Evolutionary conservation across 2,329 filamentous ascomycete genomes (phyloP).

Genomic region (Arthroderma sp.): DNA sequence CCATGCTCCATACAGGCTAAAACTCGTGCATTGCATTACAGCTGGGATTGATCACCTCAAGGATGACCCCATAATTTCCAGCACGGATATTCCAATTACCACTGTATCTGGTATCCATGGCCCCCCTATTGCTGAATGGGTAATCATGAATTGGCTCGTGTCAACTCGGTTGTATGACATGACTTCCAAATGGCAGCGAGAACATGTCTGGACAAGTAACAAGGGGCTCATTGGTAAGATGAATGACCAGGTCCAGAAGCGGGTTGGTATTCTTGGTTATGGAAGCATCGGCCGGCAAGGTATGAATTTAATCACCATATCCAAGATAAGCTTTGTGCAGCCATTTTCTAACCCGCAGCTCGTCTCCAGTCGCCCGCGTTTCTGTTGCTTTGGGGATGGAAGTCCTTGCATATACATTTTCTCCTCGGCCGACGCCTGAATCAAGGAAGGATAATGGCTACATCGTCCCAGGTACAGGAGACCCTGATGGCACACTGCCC

Average conservation of each 20-base stretch:
- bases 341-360: background rate
- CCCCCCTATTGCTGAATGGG: slow-evolving; percentile 55
- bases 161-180: slow-evolving; percentile 41
- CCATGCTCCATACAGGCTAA: slow-evolving; percentile 18
- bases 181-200: slow-evolving; percentile 46
- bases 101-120: slow-evolving; percentile 46
- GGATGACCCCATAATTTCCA: slow-evolving; percentile 40
- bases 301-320: slow-evolving; percentile 18
- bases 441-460: slow-evolving; percentile 52
- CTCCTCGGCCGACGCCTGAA: slow-evolving; percentile 50
- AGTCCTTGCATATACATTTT: slow-evolving; percentile 30
- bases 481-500: slow-evolving; percentile 43
- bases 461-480: slow-evolving; percentile 54
- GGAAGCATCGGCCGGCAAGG: slow-evolving; percentile 50
- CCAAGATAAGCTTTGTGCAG: background rate
- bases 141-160: slow-evolving; percentile 48
- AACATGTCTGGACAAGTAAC: slow-evolving; percentile 38
- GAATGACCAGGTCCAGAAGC: slow-evolving; percentile 44
- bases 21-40: slow-evolving; percentile 44
- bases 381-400: slow-evolving; percentile 55
- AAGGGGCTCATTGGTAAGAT: slow-evolving; percentile 21
- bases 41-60: slow-evolving; percentile 45
- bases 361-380: slow-evolving; percentile 38
- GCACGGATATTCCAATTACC: slow-evolving; percentile 40
- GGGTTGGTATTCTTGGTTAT: slow-evolving; percentile 49